These are phyloP conservation scores for Flaveria linearis DNA, from an alignment of 129 eudicot genomes.

Conservation along the genomic window DNA sequence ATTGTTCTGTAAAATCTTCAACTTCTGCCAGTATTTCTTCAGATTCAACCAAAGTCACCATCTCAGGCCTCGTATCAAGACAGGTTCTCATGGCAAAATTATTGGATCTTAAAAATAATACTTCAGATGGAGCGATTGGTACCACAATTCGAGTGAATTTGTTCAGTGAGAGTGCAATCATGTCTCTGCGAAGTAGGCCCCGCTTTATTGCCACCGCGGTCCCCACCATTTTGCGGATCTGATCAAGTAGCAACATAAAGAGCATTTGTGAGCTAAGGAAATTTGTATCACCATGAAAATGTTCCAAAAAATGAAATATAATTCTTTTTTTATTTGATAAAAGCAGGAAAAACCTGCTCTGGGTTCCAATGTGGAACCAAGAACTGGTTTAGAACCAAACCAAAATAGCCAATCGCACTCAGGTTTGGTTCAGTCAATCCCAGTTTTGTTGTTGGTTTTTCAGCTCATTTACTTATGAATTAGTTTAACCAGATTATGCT, in stretches of 20 bases:
- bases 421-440: neutral
- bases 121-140: conserved; percentile 95
- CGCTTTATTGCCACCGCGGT: conserved; percentile 92
- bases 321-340: neutral
- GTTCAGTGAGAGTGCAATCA: conserved; percentile 59
- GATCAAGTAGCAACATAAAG: conserved; percentile 22
- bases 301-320: neutral
- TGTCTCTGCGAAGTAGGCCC: conserved; percentile 68
- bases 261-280: neutral
- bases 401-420: neutral
- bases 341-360: too few relatives aligned
- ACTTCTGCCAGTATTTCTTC: conserved; percentile 64
- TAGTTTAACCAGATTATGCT: too few relatives aligned
- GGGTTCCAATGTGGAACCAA: neutral
- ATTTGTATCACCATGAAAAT: neutral
- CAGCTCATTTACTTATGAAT: too few relatives aligned
- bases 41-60: conserved; percentile 66
- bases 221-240: conserved; percentile 98
- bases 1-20: conserved; percentile 54
- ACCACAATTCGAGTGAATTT: conserved; percentile 75
- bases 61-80: conserved; percentile 70
- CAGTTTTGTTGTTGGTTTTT: neutral
- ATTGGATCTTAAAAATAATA: conserved; percentile 68
- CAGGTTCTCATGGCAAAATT: conserved; percentile 61
- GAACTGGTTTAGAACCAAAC: conserved; percentile 18